Conservation (phyloP, 148 eudicot species). For the Oxyria digyna region DNA sequence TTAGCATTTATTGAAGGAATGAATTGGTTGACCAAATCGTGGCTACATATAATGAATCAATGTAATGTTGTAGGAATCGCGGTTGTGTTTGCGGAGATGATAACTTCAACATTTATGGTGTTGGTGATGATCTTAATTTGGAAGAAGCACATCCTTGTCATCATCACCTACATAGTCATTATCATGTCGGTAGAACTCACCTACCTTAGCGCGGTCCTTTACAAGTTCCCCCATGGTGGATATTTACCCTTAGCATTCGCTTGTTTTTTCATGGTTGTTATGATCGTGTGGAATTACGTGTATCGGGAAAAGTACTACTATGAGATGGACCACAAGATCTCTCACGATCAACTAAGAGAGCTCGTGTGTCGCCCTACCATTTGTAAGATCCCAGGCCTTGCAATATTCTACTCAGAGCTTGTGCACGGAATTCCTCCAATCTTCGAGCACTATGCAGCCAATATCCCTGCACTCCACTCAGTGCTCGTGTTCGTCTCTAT, state of each 20-base stretch:
- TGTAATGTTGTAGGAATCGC: conserved; percentile 25
- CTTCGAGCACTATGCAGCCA: conserved; percentile 27
- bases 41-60: not conserved
- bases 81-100: conserved; percentile 28
- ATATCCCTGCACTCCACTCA: conserved; percentile 27
- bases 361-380: conserved; percentile 10
- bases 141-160: conserved; percentile 23
- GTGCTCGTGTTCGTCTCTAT: conserved; percentile 29
- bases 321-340: conserved; percentile 33
- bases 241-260: conserved; percentile 38
- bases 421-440: conserved; percentile 44
- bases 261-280: conserved; percentile 14
- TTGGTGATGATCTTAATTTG: conserved; percentile 35
- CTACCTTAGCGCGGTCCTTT: conserved; percentile 30
- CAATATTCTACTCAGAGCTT: conserved; percentile 35
- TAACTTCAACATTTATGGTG: conserved; percentile 26
- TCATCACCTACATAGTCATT: conserved; percentile 16
- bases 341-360: conserved; percentile 13
- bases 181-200: conserved; percentile 23
- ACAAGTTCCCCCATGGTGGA: conserved; percentile 34
- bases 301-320: conserved; percentile 28
- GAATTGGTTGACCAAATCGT: too few species aligned
- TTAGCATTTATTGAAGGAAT: too few species aligned
- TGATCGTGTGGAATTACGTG: conserved; percentile 33
- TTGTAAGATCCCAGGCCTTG: conserved; percentile 25